Conservation (phyloP, 179 eudicot species). For the Kewa caespitosa region DNA sequence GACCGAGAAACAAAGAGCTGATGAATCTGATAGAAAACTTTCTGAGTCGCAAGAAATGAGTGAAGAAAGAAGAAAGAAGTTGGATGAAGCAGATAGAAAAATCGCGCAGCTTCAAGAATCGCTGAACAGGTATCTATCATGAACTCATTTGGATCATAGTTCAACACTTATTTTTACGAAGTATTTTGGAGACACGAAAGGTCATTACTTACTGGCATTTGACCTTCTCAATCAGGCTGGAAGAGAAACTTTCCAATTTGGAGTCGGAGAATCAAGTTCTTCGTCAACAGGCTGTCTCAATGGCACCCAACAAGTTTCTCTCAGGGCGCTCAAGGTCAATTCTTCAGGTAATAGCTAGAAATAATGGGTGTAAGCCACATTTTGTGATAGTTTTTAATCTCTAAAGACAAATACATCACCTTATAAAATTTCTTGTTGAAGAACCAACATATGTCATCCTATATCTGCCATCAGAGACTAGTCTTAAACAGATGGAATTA, state of each 20-base stretch:
- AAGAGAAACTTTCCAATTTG: constrained; percentile 74
- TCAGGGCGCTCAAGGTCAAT: constrained; percentile 81
- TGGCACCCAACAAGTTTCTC: constrained; percentile 78
- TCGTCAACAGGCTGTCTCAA: constrained; percentile 80
- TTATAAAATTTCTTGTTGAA: no score
- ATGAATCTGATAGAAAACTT: constrained; percentile 54
- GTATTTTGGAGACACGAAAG: no score
- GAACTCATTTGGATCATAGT: constrained; percentile 3
- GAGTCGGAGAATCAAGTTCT: constrained; percentile 96
- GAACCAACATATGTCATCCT: no score
- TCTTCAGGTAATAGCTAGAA: constrained; percentile 67
- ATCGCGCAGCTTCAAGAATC: constrained; percentile 69
- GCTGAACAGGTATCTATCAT: constrained; percentile 47
- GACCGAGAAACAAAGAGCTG: constrained; percentile 60
- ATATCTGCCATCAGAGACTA: no score
- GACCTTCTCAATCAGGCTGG: constrained; percentile 48
- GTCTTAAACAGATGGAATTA: no score
- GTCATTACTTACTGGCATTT: background rate
- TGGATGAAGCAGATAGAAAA: constrained; percentile 75
- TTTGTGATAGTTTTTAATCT: background rate
- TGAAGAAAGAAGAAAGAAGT: constrained; percentile 61
- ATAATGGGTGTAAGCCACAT: no score
- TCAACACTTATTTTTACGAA: no score
- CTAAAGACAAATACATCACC: no score
- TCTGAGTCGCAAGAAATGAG: constrained; percentile 47